Conservation (phyloP, 2,329 filamentous ascomycete genomes). For the Leptographium lundbergii region DNA sequence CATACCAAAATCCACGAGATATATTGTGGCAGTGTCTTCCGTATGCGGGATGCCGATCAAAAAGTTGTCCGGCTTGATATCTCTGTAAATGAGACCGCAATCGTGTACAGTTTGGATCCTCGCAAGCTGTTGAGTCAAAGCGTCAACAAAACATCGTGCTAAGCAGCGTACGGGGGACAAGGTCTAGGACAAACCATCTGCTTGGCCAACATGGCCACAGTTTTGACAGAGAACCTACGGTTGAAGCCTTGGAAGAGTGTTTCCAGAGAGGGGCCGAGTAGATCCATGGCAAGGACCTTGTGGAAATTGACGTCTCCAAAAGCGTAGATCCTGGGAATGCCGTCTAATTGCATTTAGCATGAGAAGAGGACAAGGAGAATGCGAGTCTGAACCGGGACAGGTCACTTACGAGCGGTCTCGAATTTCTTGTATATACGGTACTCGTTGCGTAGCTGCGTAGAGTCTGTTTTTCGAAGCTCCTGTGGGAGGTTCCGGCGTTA, state of each 20-base stretch:
- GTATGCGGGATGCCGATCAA: constrained; percentile 82
- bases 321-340: constrained; percentile 9
- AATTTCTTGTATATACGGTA: constrained; percentile 13
- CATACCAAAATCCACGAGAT: constrained; percentile 98
- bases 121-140: constrained; percentile 48
- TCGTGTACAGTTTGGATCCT: constrained; percentile 89
- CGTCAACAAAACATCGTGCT: not conserved
- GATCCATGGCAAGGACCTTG: constrained; percentile 13
- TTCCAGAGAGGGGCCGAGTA: constrained; percentile 11
- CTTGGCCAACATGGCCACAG: constrained; percentile 11
- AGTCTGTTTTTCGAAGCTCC: constrained; percentile 11
- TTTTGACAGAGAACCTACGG: constrained; percentile 9
- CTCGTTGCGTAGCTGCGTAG: constrained; percentile 12
- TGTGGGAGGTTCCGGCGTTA: not conserved
- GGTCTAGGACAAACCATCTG: constrained; percentile 10
- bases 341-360: constrained; percentile 3
- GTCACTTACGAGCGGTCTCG: constrained; percentile 3
- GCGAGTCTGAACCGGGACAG: not conserved
- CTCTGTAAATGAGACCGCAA: constrained; percentile 96
- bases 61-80: constrained; percentile 99
- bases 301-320: constrained; percentile 12
- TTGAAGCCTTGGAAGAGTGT: constrained; percentile 5
- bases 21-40: constrained; percentile 87
- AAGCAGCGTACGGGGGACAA: not conserved
- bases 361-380: not conserved